phyloP scores from a whole-genome alignment of 2,329 filamentous ascomycete genomes.

The Verticillium zaregamsianum region DNA sequence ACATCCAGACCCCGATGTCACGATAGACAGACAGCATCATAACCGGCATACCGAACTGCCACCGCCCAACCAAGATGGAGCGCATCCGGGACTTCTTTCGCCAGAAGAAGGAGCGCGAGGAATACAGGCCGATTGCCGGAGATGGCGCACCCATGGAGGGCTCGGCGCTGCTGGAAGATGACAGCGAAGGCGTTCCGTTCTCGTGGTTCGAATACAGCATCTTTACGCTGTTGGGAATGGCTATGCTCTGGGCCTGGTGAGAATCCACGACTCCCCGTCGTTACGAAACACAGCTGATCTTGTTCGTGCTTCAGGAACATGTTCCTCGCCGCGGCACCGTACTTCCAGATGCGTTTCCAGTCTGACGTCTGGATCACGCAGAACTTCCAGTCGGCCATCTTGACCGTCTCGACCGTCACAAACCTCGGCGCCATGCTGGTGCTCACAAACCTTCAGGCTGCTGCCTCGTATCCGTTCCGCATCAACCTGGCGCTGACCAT shows the following conservation, averaged over 20 bases:
- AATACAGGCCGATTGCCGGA: slow-evolving; percentile 21
- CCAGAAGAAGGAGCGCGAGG: slow-evolving; percentile 9
- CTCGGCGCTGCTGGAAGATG: slow-evolving; percentile 20
- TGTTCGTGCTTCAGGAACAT: slow-evolving; percentile 67
- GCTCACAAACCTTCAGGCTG: slow-evolving; percentile 74
- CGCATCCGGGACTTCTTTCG: slow-evolving; percentile 9
- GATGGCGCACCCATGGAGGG: slow-evolving; percentile 19
- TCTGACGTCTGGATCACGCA: slow-evolving; percentile 65
- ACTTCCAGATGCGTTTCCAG: slow-evolving; percentile 81
- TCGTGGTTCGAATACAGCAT: slow-evolving; percentile 84
- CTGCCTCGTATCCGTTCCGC: slow-evolving; percentile 82
- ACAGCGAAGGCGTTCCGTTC: slow-evolving; percentile 51
- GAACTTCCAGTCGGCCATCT: slow-evolving; percentile 86
- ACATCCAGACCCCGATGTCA: background rate
- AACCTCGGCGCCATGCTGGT: slow-evolving; percentile 74
- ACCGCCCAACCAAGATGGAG: slow-evolving; percentile 4
- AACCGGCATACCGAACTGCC: background rate
- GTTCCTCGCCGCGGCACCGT: slow-evolving; percentile 92
- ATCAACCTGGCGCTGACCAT: slow-evolving; percentile 74
- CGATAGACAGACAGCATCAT: background rate
- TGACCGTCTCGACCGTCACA: slow-evolving; percentile 79
- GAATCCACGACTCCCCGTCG: slow-evolving; percentile 18
- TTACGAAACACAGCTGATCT: slow-evolving; percentile 3
- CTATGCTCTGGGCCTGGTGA: slow-evolving; percentile 98
- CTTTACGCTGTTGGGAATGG: slow-evolving; percentile 80